phyloP scores from a whole-genome alignment of 2,329 filamentous ascomycete species.

The Trichophyton mentagrophytes region DNA sequence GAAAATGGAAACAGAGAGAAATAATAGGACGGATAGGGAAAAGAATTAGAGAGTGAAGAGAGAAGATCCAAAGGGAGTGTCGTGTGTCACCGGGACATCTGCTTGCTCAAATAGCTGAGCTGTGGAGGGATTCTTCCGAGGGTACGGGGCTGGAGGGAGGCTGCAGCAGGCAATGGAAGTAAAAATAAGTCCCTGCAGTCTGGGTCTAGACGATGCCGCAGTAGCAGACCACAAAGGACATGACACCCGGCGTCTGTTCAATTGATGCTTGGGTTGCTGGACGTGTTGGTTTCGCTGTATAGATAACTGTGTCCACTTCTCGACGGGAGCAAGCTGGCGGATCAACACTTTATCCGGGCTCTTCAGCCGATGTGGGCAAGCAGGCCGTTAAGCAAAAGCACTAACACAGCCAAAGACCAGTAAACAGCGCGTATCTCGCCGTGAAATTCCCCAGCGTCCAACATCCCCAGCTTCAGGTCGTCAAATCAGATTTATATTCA shows the following conservation, averaged over 20 bases:
- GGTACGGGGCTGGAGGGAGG: background rate
- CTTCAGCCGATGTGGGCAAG: background rate
- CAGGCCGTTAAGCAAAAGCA: too few species aligned
- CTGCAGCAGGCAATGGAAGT: background rate
- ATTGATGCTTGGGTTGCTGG: background rate
- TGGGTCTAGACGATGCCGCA: background rate
- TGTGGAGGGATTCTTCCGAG: background rate
- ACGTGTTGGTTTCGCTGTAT: background rate
- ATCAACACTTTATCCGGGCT: constrained; percentile 6
- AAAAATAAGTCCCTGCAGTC: background rate
- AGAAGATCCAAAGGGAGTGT: constrained; percentile 10
- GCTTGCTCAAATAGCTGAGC: constrained; percentile 23
- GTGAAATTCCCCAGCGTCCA: background rate
- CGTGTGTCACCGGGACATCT: constrained; percentile 31
- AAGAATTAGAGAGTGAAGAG: constrained; percentile 7
- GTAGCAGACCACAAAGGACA: background rate
- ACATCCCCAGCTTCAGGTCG: too few species aligned
- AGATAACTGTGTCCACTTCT: constrained; percentile 5
- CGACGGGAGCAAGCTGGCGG: background rate
- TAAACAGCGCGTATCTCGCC: background rate
- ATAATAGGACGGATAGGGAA: background rate
- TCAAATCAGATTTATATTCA: too few species aligned
- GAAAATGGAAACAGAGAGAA: background rate
- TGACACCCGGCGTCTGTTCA: constrained; percentile 1
- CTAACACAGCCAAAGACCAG: too few species aligned